Conservation (phyloP, 169 alveolate species). For the Plasmodium malariae region DNA sequence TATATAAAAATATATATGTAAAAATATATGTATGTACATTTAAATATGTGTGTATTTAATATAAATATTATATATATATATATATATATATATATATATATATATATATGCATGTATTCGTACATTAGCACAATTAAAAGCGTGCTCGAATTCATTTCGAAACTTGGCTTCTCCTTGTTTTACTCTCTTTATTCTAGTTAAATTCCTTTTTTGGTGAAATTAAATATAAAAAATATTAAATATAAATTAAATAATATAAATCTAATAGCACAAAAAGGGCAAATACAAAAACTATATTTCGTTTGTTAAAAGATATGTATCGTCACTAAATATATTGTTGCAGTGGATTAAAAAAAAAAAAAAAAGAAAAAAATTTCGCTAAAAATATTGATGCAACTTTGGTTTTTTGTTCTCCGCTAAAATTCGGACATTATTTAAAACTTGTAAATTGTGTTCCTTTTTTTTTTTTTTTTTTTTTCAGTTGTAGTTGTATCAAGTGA, state of each 20-base stretch:
- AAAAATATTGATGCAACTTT: background rate
- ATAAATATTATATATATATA: slow-evolving; percentile 12
- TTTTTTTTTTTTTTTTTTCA: background rate
- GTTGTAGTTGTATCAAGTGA: background rate
- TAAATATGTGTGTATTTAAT: background rate
- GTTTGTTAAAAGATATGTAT: slow-evolving; percentile 15
- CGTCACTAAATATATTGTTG: background rate
- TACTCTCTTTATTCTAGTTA: slow-evolving; percentile 56
- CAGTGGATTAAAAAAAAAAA: slow-evolving; percentile 4
- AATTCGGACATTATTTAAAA: background rate
- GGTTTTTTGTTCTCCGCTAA: slow-evolving; percentile 1
- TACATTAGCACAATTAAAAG: background rate
- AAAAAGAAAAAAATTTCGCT: background rate
- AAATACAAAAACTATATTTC: background rate
- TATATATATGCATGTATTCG: slow-evolving; percentile 8
- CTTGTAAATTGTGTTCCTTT: background rate
- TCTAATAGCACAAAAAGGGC: slow-evolving; percentile 24
- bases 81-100: slow-evolving; percentile 11
- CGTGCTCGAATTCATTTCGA: slow-evolving; percentile 60
- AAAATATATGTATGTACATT: background rate
- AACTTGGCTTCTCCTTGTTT: slow-evolving; percentile 50
- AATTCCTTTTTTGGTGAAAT: slow-evolving; percentile 6
- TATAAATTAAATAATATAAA: slow-evolving; percentile 14
- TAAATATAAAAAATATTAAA: slow-evolving; percentile 16
- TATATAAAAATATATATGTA: slow-evolving; percentile 3